Evolutionary conservation across 2,329 filamentous ascomycete genomes (phyloP).

Genomic region (Colletotrichum cereale): DNA sequence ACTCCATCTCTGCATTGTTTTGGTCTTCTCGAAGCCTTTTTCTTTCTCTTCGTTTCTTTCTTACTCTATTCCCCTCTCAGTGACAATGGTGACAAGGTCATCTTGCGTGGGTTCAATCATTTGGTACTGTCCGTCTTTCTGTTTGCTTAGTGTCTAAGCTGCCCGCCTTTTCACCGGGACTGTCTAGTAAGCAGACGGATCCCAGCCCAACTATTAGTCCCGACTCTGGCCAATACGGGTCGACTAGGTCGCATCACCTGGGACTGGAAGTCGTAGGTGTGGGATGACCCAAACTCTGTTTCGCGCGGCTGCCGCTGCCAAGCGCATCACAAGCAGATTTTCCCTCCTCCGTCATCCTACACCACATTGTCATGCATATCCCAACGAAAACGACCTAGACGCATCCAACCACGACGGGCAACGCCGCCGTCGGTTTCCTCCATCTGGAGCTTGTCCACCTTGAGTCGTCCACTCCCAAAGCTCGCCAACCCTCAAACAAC

Average conservation of each 20-base stretch:
- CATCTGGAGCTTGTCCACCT: slow-evolving; percentile 1
- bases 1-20: slow-evolving; percentile 19
- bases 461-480: slow-evolving; percentile 7
- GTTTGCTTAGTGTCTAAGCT: neutral
- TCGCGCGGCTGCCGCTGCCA: slow-evolving; percentile 40
- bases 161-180: slow-evolving; percentile 4
- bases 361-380: slow-evolving; percentile 16
- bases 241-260: slow-evolving; percentile 31
- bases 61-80: neutral
- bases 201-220: slow-evolving; percentile 17
- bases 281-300: slow-evolving; percentile 36
- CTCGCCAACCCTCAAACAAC: slow-evolving; percentile 2
- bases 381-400: neutral
- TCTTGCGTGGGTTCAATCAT: slow-evolving; percentile 7
- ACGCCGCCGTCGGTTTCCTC: slow-evolving; percentile 17
- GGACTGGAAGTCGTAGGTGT: slow-evolving; percentile 10
- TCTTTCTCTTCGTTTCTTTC: neutral
- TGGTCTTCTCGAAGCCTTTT: neutral
- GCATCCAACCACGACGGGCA: slow-evolving; percentile 22
- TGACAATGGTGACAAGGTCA: slow-evolving; percentile 30
- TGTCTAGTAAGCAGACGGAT: slow-evolving; percentile 29
- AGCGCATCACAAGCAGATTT: slow-evolving; percentile 37
- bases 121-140: neutral
- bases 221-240: slow-evolving; percentile 25
- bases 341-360: slow-evolving; percentile 34